Evolutionary conservation across 805 yeast genomes (phyloP).

Genomic region (Yarrowia phangngaensis): DNA sequence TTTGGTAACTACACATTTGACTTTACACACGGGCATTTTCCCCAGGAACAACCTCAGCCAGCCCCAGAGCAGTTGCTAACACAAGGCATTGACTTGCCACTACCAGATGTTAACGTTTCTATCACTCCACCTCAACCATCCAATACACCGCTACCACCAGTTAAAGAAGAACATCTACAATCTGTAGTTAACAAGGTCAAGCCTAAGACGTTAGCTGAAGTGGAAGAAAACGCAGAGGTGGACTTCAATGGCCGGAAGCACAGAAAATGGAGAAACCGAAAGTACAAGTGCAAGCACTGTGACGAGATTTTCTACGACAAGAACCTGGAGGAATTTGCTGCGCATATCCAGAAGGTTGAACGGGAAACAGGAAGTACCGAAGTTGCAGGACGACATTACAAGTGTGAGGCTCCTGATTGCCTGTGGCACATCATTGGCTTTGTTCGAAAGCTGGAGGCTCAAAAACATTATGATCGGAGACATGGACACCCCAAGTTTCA

Average conservation of each 20-base stretch:
- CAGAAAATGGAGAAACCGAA: conserved; percentile 31
- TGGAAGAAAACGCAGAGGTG: conserved; percentile 17
- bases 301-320: conserved; percentile 29
- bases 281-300: conserved; percentile 32
- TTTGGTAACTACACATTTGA: conserved; percentile 15
- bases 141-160: not conserved
- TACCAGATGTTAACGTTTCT: conserved; percentile 14
- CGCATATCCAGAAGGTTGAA: conserved; percentile 30
- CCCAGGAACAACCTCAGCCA: conserved; percentile 1
- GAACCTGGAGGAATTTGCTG: conserved; percentile 30
- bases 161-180: conserved; percentile 7
- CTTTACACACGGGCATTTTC: not conserved
- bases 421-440: conserved; percentile 36
- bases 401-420: conserved; percentile 33
- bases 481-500: conserved; percentile 36
- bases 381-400: conserved; percentile 32
- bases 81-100: conserved; percentile 7
- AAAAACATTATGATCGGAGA: conserved; percentile 34
- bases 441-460: conserved; percentile 35
- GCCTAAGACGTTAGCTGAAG: not conserved
- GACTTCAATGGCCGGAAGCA: conserved; percentile 32
- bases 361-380: conserved; percentile 27
- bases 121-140: conserved; percentile 23
- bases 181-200: not conserved
- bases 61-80: conserved; percentile 1